These are phyloP conservation scores for Dendrobium chrysotoxum DNA, from an alignment of 106 monocot species.

Conservation along the genomic window DNA sequence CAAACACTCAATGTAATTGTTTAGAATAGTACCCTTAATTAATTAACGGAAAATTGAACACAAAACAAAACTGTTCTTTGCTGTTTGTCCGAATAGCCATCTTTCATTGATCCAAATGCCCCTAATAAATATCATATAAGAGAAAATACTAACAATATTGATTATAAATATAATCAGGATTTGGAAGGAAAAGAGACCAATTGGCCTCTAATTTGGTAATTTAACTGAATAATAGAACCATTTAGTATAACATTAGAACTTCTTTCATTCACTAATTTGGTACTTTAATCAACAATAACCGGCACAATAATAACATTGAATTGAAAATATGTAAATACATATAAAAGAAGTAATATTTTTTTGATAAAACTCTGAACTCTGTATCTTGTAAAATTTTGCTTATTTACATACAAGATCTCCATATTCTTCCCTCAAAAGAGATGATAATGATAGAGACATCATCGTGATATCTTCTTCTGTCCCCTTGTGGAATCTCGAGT, in stretches of 20 bases:
- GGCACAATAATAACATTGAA: background rate
- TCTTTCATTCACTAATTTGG: background rate
- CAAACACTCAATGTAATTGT: too few relatives aligned
- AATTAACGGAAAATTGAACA: too few relatives aligned
- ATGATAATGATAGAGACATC: constrained; percentile 80
- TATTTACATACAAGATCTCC: constrained; percentile 75
- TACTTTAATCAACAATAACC: background rate
- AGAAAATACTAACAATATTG: too few relatives aligned
- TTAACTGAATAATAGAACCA: background rate
- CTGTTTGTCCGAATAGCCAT: too few relatives aligned
- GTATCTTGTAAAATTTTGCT: background rate
- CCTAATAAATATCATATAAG: too few relatives aligned
- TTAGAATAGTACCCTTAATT: too few relatives aligned
- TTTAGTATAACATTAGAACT: constrained; percentile 2
- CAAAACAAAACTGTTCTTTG: too few relatives aligned
- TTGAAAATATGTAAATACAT: background rate
- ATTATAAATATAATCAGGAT: background rate
- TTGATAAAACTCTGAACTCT: background rate
- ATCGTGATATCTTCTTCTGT: constrained; percentile 72
- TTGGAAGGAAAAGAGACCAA: background rate
- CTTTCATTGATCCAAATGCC: too few relatives aligned
- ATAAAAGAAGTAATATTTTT: background rate
- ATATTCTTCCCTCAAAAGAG: constrained; percentile 81
- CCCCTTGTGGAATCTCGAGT: constrained; percentile 84
- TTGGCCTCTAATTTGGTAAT: background rate